A percentile compares a stretch with the other conserved stretches of the same genome.
These are phyloP conservation scores for Lactarius sanguifluus DNA, from an alignment of 768 basidiomycete species.

Conservation along the genomic window DNA sequence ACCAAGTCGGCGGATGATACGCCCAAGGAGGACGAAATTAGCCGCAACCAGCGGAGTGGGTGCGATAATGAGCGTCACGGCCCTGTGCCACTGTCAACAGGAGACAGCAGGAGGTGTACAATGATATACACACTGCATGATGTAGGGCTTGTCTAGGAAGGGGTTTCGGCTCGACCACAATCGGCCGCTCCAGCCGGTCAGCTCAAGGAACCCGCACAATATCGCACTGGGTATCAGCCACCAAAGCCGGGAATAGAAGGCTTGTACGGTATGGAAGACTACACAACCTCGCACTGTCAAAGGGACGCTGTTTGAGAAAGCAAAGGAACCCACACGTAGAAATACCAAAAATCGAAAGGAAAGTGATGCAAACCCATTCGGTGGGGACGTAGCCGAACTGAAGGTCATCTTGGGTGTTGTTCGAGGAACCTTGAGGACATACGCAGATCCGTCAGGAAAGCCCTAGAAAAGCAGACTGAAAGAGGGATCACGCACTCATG, in stretches of 20 bases:
- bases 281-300: neutral
- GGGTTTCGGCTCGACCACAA: conserved; percentile 26
- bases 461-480: neutral
- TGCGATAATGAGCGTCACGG: conserved; percentile 19
- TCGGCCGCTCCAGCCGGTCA: conserved; percentile 24
- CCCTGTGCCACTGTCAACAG: conserved; percentile 9
- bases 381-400: conserved; percentile 41
- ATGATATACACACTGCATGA: conserved; percentile 27
- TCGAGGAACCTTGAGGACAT: conserved; percentile 6
- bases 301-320: neutral
- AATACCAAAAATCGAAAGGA: conserved; percentile 39
- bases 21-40: conserved; percentile 28
- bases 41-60: conserved; percentile 29
- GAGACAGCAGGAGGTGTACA: neutral
- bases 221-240: conserved; percentile 27
- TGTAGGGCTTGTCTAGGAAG: conserved; percentile 7
- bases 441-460: neutral
- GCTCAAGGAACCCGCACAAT: conserved; percentile 20
- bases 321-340: conserved; percentile 32
- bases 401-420: conserved; percentile 10
- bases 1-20: conserved; percentile 24
- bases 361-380: conserved; percentile 39
- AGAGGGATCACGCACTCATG: conserved; percentile 20
- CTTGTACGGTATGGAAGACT: conserved; percentile 20
- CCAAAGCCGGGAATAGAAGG: conserved; percentile 36